Conservation (phyloP, 2,329 filamentous ascomycete species). For the Magnaporthales sp. region DNA sequence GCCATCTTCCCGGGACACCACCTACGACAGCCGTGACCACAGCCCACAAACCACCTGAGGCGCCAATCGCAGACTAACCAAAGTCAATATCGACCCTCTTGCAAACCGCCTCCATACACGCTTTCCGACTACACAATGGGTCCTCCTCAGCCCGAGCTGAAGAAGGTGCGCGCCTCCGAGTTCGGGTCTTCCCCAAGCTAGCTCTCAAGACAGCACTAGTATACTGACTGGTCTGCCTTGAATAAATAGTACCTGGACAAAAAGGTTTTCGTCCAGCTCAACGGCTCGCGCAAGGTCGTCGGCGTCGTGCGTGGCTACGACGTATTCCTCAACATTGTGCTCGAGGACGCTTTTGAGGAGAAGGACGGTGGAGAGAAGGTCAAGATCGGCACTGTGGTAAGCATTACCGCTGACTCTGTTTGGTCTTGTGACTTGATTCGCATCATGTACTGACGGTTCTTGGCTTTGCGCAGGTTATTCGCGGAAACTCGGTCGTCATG, state of each 20-base stretch:
- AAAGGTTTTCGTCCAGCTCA: constrained; percentile 93
- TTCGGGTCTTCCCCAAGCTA: background rate
- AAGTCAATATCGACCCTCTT: background rate
- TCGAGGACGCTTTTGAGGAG: constrained; percentile 95
- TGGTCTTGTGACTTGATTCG: background rate
- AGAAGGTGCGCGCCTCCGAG: constrained; percentile 59
- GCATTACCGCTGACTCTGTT: constrained; percentile 21
- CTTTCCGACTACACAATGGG: constrained; percentile 62
- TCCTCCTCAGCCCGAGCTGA: constrained; percentile 96
- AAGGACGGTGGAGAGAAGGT: constrained; percentile 87
- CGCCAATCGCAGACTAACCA: background rate
- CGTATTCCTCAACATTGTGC: constrained; percentile 96
- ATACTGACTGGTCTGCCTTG: background rate
- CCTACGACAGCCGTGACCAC: background rate
- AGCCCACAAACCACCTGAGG: background rate
- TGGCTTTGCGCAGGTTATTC: constrained; percentile 60
- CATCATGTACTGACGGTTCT: background rate
- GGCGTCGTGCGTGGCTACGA: constrained; percentile 93
- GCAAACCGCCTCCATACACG: background rate
- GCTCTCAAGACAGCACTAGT: background rate
- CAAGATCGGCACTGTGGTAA: constrained; percentile 83
- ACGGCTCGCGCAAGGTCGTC: constrained; percentile 95
- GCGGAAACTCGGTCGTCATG: constrained; percentile 98
- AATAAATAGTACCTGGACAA: constrained; percentile 90
- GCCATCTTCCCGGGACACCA: background rate